Base-by-base conservation (phyloP, 306 rosid species). In the Begonia peltatifolia region DNA sequence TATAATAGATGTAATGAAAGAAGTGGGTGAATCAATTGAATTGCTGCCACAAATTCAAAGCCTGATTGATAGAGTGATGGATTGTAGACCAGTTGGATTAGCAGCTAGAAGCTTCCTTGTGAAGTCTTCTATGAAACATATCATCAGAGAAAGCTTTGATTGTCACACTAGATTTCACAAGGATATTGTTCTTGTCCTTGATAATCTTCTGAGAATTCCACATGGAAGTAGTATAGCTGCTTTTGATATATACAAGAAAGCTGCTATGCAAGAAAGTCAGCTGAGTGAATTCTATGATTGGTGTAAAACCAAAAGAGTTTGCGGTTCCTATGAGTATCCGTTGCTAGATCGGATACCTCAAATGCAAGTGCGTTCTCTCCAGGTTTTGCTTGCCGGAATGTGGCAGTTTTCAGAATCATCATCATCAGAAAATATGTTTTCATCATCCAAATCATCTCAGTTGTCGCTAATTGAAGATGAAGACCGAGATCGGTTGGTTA, bases 361-460 rank as follows among this genome's bases (percentile, higher is more conserved):
- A 0, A 41, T 80, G 22, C 82, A 80, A 55, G 72, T 88, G 23
- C 65, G 61, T 46, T 82, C 81, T 52, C 62, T 88, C 1, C 86
- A 79, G 58, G 61, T 42, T 51, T 65, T 74, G 25, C 58, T 88
- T 46, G 43, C 70, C 11, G 85, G 79, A 1, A 84, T 84, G 84
- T 84, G 94, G 93, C 68, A 88, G 68, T 25, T 79, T 53, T 71
- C 84, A 0, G 83, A 74, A 17, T 76, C 81, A 0, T 68, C 80
- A 0, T 66, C 76, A 0, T 71, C 78, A 0, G 50, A 51, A 5
- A 44, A 61, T 10, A 65, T 46, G 9, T 42, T 25, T 11, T 54
- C 68, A 17, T 46, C 56, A n/a, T 47, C 76, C 6, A 43, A 35
- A 3, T 50, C 38, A 6, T 53, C 71, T 23, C 60, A 38, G 14